Base-by-base conservation (phyloP, 2,329 filamentous ascomycete species). In the Neopestalotiopsis sp. region DNA sequence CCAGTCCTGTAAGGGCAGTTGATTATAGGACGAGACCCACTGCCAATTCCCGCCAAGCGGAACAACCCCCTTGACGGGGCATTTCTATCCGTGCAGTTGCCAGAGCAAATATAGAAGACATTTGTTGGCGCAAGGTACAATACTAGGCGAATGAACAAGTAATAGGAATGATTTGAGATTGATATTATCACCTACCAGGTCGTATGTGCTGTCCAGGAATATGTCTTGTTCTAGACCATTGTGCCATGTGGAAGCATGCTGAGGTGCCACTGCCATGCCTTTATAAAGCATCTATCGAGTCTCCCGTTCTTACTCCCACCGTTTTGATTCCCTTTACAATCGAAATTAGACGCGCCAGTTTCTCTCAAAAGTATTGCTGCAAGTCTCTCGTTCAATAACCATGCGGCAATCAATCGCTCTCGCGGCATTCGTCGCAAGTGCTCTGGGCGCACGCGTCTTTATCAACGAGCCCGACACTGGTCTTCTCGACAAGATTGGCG, bases 391-490 rank as follows among this genome's bases (percentile, higher is more conserved):
- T 52, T 67, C 14, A 70, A 28, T 42, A 66, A 74, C 61, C n/a
- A 78, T 78, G 76, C 75, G 73, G 65, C 72, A 74, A 68, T 72
- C 73, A 65, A 58, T 80, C 60, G 69, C 74, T 66, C 57, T 73
- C 30, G 69, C 75, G 68, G 69, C 73, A 24, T 71, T 81, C 67
- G 73, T 79, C 66, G 75, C 80, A 42, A 78, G 77, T 60, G 81
- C 76, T 66, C 72, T 82, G 52, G 83, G 82, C 45, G 81, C 83
- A 65, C 80, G 83, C 30, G 81, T 79, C 4, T 85, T 82, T 74
- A 73, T 84, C 40, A 81, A 84, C 66, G 80, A 83, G 75, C 81
- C 84, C 9, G 83, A 85, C 66, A 85, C 83, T 1, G 84, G 83
- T 58, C 81, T 85, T 49, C 78, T 82, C n/a, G 72, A 78, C 2